Evolutionary conservation across 768 basidiomycete genomes (phyloP), one percentile per base, ranked within the genome.

Genomic region (Rhodotorula paludigena): DNA sequence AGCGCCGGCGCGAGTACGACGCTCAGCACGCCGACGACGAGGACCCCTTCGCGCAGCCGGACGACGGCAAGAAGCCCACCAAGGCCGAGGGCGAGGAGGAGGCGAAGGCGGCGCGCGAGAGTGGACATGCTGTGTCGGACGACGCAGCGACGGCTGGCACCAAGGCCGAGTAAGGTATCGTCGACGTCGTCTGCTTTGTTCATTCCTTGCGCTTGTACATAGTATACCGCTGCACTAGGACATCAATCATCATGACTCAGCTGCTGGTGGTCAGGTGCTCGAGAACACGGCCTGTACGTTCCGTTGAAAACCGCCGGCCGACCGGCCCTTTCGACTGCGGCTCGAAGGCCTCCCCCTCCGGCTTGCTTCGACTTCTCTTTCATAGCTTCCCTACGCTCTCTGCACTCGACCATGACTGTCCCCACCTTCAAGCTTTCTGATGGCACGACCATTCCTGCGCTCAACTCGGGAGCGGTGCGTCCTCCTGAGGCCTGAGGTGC

Each of bases 401-500:
- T n/a, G n/a, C n/a, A n/a, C n/a, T n/a, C n/a, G n/a, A 64, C 45
- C 41, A 74, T 74, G 74, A 0, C 65, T 35, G 57, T 68, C 25
- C 62, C 73, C n/a, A 69, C 71, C 2, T 69, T 78, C 64, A 66
- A 64, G n/a, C 69, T 78, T 33, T 64, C 64, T 42, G 76, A 79
- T 62, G 76, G 76, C 36, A 74, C 69, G 18, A 20, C 56, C 30
- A 77, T 79, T 63, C 77, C 77, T n/a, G 72, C 35, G 7, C 38
- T 56, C 54, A 39, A n/a, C 33, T 78, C 74, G 77, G 77, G 76
- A 32, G 75, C 73, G 57, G 75, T 25, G 57, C 70, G n/a, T 67
- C 63, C 69, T n/a, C 6, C 20, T 1, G 14, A 14, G 5, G 18
- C 18, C 25, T 11, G 23, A 5, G 14, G 12, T 14, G 3, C 51